phyloP scores from a whole-genome alignment of 805 yeast species.

The Priceomyces medius region DNA sequence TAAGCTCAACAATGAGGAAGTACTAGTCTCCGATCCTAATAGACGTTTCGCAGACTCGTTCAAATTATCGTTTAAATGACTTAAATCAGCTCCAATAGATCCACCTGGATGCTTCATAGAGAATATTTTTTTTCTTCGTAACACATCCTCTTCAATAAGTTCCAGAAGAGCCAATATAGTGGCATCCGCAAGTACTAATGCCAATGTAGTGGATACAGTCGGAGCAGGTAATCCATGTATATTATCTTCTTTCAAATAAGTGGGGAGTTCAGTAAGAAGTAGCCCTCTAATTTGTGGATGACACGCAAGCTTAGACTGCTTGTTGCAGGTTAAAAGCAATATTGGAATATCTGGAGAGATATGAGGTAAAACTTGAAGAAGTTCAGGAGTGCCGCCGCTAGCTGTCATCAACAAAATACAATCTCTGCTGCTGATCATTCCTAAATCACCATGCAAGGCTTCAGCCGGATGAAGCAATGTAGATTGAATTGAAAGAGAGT shows the following conservation, averaged over 20 bases:
- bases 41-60: constrained; percentile 6
- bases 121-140: constrained; percentile 54
- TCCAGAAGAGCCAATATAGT: constrained; percentile 73
- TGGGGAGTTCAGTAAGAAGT: constrained; percentile 62
- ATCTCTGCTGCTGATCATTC: constrained; percentile 58
- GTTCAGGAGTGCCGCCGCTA: constrained; percentile 82
- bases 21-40: constrained; percentile 13
- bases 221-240: constrained; percentile 86
- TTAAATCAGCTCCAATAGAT: constrained; percentile 63
- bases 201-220: constrained; percentile 76
- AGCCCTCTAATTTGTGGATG: constrained; percentile 51
- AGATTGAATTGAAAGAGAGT: constrained; percentile 72
- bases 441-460: constrained; percentile 89
- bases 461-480: constrained; percentile 77
- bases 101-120: constrained; percentile 88
- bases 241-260: constrained; percentile 53
- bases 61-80: constrained; percentile 32
- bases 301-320: constrained; percentile 53
- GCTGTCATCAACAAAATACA: constrained; percentile 67
- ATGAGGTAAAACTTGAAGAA: constrained; percentile 57
- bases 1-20: constrained; percentile 14
- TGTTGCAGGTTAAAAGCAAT: constrained; percentile 62
- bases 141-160: constrained; percentile 55
- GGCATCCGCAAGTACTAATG: constrained; percentile 76
- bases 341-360: constrained; percentile 53